phyloP scores from a whole-genome alignment of 495 filamentous ascomycete species.

The Aeminium ludgeri region DNA sequence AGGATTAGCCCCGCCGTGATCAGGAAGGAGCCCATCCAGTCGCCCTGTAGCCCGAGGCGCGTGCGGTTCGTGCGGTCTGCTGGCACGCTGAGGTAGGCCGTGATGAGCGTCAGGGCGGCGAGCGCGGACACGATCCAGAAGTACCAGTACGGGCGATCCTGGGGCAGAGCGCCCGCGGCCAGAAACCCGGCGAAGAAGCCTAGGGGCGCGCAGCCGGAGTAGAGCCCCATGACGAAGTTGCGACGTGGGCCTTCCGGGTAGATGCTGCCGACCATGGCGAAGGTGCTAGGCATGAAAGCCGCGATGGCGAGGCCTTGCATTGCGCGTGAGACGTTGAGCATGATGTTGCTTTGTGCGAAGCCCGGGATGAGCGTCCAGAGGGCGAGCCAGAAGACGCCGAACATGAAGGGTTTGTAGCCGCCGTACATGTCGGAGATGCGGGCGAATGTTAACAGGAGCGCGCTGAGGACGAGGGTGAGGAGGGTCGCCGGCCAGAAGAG shows the following conservation, averaged over 20 bases:
- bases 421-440: slow-evolving; percentile 40
- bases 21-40: slow-evolving; percentile 49
- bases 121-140: slow-evolving; percentile 58
- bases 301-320: slow-evolving; percentile 66
- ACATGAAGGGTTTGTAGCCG: slow-evolving; percentile 52
- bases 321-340: slow-evolving; percentile 61
- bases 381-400: slow-evolving; percentile 52
- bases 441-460: slow-evolving; percentile 62
- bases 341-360: slow-evolving; percentile 45
- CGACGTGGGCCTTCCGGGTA: slow-evolving; percentile 76
- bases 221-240: slow-evolving; percentile 69
- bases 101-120: slow-evolving; percentile 32
- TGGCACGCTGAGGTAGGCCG: slow-evolving; percentile 49
- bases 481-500: slow-evolving; percentile 57
- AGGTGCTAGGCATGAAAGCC: slow-evolving; percentile 58
- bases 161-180: slow-evolving; percentile 53
- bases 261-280: slow-evolving; percentile 64
- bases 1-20: slow-evolving; percentile 54
- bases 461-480: slow-evolving; percentile 56
- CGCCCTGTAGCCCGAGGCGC: slow-evolving; percentile 39
- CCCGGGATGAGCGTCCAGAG: slow-evolving; percentile 59
- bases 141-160: slow-evolving; percentile 53
- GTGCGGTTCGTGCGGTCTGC: slow-evolving; percentile 38
- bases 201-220: slow-evolving; percentile 58
- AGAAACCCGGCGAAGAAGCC: slow-evolving; percentile 78